These are phyloP conservation scores for Ceratocystis albifundus DNA, from an alignment of 2,329 filamentous ascomycete species.

Conservation along the genomic window DNA sequence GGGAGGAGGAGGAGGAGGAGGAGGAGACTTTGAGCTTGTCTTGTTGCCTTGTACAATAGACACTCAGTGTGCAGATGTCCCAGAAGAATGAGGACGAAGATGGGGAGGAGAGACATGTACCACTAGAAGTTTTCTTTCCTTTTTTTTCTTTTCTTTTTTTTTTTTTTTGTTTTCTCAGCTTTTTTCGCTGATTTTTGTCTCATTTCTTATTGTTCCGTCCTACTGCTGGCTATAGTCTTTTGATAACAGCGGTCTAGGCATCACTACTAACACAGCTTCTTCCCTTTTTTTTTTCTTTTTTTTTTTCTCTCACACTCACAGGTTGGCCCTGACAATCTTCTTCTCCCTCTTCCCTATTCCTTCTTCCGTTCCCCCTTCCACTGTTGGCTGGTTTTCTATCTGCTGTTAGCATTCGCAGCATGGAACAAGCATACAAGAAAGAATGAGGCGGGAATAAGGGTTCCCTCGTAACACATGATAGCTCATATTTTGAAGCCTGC, in stretches of 20 bases:
- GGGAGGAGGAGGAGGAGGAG: not conserved
- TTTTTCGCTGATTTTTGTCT: too few relatives aligned
- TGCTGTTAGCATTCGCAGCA: not conserved
- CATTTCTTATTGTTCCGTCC: too few relatives aligned
- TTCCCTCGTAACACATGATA: not conserved
- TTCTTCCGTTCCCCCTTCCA: not conserved
- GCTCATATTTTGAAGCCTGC: not conserved
- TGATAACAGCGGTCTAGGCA: not conserved
- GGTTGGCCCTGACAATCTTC: not conserved
- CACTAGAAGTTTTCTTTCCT: not conserved
- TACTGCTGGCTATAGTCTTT: too few relatives aligned
- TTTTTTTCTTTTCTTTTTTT: not conserved
- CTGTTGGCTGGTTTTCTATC: not conserved
- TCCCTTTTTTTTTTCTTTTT: not conserved
- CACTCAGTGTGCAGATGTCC: not conserved
- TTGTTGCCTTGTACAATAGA: conserved; percentile 1
- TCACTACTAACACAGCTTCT: not conserved
- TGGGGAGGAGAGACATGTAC: not conserved
- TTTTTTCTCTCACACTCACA: not conserved
- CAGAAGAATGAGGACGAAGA: not conserved
- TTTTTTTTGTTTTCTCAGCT: not conserved
- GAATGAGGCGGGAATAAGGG: not conserved
- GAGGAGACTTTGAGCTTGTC: not conserved
- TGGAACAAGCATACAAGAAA: too few relatives aligned
- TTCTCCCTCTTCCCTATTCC: not conserved